A percentile compares a stretch with the other conserved stretches of the same genome.
Evolutionary conservation across 139 green algal genomes (phyloP).

Genomic region (Desmodesmus armatus): DNA sequence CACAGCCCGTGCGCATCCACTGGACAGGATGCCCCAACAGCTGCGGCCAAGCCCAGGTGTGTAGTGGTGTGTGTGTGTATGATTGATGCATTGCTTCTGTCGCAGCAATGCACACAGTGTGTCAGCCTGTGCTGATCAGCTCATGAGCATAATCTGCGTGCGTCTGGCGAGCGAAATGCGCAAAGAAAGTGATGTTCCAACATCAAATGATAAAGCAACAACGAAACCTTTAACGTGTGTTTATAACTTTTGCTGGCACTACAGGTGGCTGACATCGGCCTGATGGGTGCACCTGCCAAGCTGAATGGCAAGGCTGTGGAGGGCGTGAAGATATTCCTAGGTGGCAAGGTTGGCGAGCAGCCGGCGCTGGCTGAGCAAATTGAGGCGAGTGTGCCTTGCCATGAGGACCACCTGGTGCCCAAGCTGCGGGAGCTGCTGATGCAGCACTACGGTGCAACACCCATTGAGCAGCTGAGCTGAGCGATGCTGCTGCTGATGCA

Average conservation of each 20-base stretch:
- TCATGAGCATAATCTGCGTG: no score
- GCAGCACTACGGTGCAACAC: slow-evolving; percentile 82
- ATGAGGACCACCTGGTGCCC: slow-evolving; percentile 77
- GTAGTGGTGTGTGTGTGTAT: slow-evolving; percentile 56
- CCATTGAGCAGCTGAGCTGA: slow-evolving; percentile 29
- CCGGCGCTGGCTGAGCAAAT: slow-evolving; percentile 80
- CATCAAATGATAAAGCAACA: no score
- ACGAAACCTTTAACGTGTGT: no score
- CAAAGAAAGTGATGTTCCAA: no score
- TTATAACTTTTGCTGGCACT: slow-evolving; percentile 58
- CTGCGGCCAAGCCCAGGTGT: slow-evolving; percentile 96
- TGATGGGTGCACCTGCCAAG: slow-evolving; percentile 94
- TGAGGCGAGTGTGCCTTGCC: slow-evolving; percentile 69
- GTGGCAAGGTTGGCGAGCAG: slow-evolving; percentile 83
- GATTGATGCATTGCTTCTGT: neutral
- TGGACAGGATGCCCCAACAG: slow-evolving; percentile 99
- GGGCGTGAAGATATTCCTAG: slow-evolving; percentile 93
- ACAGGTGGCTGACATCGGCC: slow-evolving; percentile 95
- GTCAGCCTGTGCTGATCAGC: no score
- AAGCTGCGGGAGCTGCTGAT: slow-evolving; percentile 86
- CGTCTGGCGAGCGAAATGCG: no score
- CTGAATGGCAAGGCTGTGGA: slow-evolving; percentile 90
- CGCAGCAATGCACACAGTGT: no score
- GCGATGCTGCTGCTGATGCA: neutral
- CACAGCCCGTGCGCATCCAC: slow-evolving; percentile 91